Conservation (phyloP, 805 yeast genomes). For the Maudiozyma bulderi region DNA sequence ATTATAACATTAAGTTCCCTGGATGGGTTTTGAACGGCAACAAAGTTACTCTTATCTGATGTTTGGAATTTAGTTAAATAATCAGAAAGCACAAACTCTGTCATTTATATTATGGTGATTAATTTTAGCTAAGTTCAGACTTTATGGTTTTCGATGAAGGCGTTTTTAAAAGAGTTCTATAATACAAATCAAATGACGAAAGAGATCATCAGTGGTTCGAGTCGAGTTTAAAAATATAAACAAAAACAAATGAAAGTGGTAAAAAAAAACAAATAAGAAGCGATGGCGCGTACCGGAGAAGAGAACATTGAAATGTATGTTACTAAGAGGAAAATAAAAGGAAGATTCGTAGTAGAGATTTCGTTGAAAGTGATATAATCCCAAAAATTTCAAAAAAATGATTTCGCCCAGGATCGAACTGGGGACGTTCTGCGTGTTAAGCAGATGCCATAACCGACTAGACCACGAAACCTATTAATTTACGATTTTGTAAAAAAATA, state of each 20-base stretch:
- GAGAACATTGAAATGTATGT: too few relatives aligned
- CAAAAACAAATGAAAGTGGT: too few relatives aligned
- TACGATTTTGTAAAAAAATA: not conserved
- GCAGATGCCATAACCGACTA: constrained; percentile 99
- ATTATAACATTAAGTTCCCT: constrained; percentile 42
- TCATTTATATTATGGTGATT: constrained; percentile 9
- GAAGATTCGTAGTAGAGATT: not conserved
- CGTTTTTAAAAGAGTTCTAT: too few relatives aligned
- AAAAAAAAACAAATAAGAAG: too few relatives aligned
- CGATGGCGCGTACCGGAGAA: too few relatives aligned
- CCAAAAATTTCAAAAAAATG: constrained; percentile 30
- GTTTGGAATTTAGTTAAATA: constrained; percentile 51
- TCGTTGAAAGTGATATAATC: constrained; percentile 19
- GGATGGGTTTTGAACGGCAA: constrained; percentile 37
- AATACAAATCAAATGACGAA: too few relatives aligned
- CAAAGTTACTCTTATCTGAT: constrained; percentile 41
- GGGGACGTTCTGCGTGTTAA: constrained; percentile 99
- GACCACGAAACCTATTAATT: constrained; percentile 78
- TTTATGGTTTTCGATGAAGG: too few relatives aligned
- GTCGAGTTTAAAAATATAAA: too few relatives aligned
- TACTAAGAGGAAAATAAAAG: not conserved
- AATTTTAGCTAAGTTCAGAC: too few relatives aligned
- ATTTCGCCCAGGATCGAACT: constrained; percentile 99
- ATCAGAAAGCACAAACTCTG: constrained; percentile 43
- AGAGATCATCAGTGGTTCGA: too few relatives aligned